These are phyloP conservation scores for Capronia coronata DNA, from an alignment of 2,329 filamentous ascomycete genomes.

Conservation along the genomic window DNA sequence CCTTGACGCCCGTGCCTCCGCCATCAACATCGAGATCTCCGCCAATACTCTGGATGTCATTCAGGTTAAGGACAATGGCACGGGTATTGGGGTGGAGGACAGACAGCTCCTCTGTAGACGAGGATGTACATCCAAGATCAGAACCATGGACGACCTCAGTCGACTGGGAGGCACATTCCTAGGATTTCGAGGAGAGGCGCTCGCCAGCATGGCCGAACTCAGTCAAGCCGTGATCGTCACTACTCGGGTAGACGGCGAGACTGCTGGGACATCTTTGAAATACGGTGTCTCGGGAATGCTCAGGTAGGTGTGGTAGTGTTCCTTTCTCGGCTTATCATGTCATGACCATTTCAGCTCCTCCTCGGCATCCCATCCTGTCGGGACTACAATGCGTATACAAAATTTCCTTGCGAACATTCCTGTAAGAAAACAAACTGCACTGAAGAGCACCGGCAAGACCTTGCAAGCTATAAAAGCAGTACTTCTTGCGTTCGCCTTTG, in stretches of 20 bases:
- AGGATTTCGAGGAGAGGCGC: conserved; percentile 59
- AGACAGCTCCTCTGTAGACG: conserved; percentile 50
- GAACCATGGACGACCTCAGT: conserved; percentile 50
- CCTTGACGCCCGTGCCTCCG: conserved; percentile 56
- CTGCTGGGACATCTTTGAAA: conserved; percentile 47
- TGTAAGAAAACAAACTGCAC: conserved; percentile 51
- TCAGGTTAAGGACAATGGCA: conserved; percentile 58
- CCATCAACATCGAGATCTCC: conserved; percentile 53
- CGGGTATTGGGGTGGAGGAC: conserved; percentile 54
- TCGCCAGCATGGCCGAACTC: conserved; percentile 57
- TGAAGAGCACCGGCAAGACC: conserved; percentile 47
- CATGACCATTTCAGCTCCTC: conserved; percentile 34
- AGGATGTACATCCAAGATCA: conserved; percentile 60
- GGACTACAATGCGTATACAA: conserved; percentile 53
- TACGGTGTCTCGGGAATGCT: conserved; percentile 47
- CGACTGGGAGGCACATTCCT: conserved; percentile 51
- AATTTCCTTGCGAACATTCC: conserved; percentile 54
- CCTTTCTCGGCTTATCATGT: conserved; percentile 9
- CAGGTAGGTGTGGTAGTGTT: conserved; percentile 33
- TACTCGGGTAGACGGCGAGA: conserved; percentile 53
- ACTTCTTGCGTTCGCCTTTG: conserved; percentile 55
- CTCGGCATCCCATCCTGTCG: conserved; percentile 50
- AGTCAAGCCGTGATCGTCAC: conserved; percentile 48
- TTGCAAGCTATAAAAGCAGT: conserved; percentile 48
- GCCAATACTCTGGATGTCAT: conserved; percentile 56